Base-by-base conservation (phyloP, 2,329 filamentous ascomycete genomes). In the Colletotrichum tamarilloi region DNA sequence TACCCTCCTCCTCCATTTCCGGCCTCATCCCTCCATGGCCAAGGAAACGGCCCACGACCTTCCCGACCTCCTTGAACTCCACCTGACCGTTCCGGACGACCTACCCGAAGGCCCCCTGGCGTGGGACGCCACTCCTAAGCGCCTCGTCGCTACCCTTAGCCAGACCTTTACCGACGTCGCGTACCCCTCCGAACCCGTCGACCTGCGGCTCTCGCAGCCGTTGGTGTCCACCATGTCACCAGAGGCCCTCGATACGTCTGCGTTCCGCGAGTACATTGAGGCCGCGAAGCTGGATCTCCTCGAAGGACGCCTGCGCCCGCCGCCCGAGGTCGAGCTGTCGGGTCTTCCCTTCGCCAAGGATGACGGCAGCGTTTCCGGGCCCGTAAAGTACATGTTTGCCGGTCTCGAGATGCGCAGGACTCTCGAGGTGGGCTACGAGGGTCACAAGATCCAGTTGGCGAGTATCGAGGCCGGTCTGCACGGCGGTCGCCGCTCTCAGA, bases 321-420 rank as follows among this genome's bases (percentile, higher is more conserved):
- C 85, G 0, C 68, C 82, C 2, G 68, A 70, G 8, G 74, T 75
- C 16, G 77, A 80, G 24, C 72, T 80, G 66, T 19, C 60, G 59
- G 52, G 30, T 28, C 56, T 59, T 19, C 60, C 59, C 4, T 24
- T 28, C 38, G 12, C 56, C 3, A 8, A 12, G 32, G 58, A 70
- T 42, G 26, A n/a, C 38, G 72, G 26, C 32, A 65, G 22, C n/a
- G 14, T 63, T 6, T 38, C 42, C 7, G 49, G 62, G 11, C 49
- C 38, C 4, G n/a, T 42, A 24, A 24, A 76, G 32, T 72, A 84
- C 76, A 68, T 83, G 19, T 89, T 90, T 78, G 82, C 83, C 60
- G 87, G 88, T 8, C 81, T 89, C 1, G 88, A 91, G 76, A 81
- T 90, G 52, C 87, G 86, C 58, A 86, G 87, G 70, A 79, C 82